Conservation (phyloP, 495 filamentous ascomycete species). For the Penicillium silybi region DNA sequence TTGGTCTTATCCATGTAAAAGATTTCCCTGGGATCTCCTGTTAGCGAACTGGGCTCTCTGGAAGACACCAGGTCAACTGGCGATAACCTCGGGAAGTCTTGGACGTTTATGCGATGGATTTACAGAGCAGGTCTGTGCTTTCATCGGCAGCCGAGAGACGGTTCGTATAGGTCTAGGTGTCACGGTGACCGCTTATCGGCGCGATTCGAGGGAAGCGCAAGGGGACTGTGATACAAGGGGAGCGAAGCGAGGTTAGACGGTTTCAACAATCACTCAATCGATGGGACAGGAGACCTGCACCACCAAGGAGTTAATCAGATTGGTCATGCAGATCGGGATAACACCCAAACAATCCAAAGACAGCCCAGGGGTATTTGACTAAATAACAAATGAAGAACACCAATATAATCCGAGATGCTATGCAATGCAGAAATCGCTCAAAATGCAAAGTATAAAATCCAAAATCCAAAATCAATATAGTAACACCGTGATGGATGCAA, state of each 20-base stretch:
- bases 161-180: not conserved
- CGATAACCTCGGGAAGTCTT: not conserved
- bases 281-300: constrained; percentile 19
- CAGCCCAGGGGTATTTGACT: constrained; percentile 19
- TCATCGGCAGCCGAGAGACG: not conserved
- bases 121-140: not conserved
- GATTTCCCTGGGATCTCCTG: not conserved
- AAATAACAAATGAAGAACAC: constrained; percentile 17
- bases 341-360: constrained; percentile 10
- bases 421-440: constrained; percentile 8
- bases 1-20: not conserved
- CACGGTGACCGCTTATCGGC: not conserved
- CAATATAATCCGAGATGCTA: constrained; percentile 5
- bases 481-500: not conserved
- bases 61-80: not conserved
- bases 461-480: constrained; percentile 8
- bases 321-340: constrained; percentile 11
- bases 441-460: constrained; percentile 9
- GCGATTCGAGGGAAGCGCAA: too few relatives aligned
- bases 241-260: constrained; percentile 11
- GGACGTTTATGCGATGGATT: not conserved
- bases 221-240: not conserved
- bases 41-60: not conserved
- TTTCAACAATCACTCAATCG: constrained; percentile 21
- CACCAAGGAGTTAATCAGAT: constrained; percentile 24